A percentile compares a stretch with the other conserved stretches of the same genome.
phyloP scores from a whole-genome alignment of 2,329 filamentous ascomycete species.

The Rachicladosporium sp. region DNA sequence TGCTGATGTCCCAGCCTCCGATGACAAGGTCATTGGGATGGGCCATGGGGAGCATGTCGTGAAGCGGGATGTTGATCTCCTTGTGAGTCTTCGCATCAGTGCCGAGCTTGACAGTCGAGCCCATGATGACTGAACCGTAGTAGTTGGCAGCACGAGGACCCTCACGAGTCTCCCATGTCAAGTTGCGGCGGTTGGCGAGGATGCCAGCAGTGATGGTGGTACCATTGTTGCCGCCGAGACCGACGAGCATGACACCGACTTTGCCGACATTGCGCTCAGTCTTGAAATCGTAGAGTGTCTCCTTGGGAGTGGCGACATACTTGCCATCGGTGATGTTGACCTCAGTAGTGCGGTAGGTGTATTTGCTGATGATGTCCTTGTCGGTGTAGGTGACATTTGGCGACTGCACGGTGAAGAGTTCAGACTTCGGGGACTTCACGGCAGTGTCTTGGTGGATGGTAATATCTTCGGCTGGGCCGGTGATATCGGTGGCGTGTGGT shows the following conservation, averaged over 20 bases:
- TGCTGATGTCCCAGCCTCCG: conserved; percentile 95
- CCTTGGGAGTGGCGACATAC: conserved; percentile 71
- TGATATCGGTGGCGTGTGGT: conserved; percentile 69
- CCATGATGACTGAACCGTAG: conserved; percentile 96
- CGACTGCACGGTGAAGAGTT: conserved; percentile 76
- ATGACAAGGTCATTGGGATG: conserved; percentile 92
- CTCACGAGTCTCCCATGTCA: conserved; percentile 90
- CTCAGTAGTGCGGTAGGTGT: conserved; percentile 89
- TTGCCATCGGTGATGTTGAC: conserved; percentile 63
- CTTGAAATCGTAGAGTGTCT: conserved; percentile 94
- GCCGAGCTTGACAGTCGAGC: conserved; percentile 92
- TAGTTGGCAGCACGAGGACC: conserved; percentile 80
- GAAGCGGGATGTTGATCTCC: conserved; percentile 95
- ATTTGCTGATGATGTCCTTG: conserved; percentile 78
- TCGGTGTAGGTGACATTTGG: conserved; percentile 89
- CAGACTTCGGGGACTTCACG: conserved; percentile 23
- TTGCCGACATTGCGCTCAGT: conserved; percentile 87
- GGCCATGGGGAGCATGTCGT: conserved; percentile 86
- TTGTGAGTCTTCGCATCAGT: conserved; percentile 69
- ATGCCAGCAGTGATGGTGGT: conserved; percentile 95
- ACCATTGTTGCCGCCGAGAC: conserved; percentile 96
- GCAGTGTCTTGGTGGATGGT: conserved; percentile 24
- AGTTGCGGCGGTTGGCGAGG: conserved; percentile 77
- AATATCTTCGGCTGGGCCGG: conserved; percentile 24
- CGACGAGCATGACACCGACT: conserved; percentile 93